phyloP scores from a whole-genome alignment of 108 stramenopile species.

The Fragilaria crotonensis region DNA sequence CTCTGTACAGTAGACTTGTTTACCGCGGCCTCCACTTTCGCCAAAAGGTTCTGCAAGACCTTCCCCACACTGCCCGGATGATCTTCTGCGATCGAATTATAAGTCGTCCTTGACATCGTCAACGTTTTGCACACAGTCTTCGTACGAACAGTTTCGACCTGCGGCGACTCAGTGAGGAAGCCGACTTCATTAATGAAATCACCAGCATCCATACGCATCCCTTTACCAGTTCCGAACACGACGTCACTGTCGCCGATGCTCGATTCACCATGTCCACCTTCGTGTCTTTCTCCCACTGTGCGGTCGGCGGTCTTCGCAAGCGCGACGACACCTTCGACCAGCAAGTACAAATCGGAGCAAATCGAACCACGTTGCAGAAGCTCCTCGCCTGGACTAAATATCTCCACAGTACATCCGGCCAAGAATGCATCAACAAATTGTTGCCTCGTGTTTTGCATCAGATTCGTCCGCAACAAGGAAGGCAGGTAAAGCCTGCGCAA shows the following conservation, averaged over 20 bases:
- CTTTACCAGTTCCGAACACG: no score
- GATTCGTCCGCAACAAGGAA: slow-evolving; percentile 22
- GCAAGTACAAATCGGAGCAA: slow-evolving; percentile 37
- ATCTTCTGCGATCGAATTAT: slow-evolving; percentile 31
- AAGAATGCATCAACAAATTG: slow-evolving; percentile 49
- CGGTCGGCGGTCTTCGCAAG: not conserved
- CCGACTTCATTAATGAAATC: slow-evolving; percentile 44
- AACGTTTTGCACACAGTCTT: slow-evolving; percentile 41
- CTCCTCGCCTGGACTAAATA: slow-evolving; percentile 46
- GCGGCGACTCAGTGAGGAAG: slow-evolving; percentile 49
- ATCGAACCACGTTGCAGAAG: slow-evolving; percentile 27
- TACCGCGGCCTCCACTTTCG: slow-evolving; percentile 24
- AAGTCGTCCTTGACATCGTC: slow-evolving; percentile 21
- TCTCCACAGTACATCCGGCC: slow-evolving; percentile 33
- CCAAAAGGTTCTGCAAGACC: slow-evolving; percentile 34
- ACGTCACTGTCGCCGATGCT: no score
- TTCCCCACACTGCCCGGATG: slow-evolving; percentile 32
- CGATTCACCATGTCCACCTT: not conserved
- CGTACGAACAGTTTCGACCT: slow-evolving; percentile 29
- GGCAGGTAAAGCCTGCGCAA: slow-evolving; percentile 34
- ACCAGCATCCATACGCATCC: no score
- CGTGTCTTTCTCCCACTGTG: not conserved
- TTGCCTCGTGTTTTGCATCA: slow-evolving; percentile 32
- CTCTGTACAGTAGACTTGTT: no score
- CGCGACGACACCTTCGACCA: slow-evolving; percentile 35